Base-by-base conservation (phyloP, 495 filamentous ascomycete species). In the Neurospora sp. region DNA sequence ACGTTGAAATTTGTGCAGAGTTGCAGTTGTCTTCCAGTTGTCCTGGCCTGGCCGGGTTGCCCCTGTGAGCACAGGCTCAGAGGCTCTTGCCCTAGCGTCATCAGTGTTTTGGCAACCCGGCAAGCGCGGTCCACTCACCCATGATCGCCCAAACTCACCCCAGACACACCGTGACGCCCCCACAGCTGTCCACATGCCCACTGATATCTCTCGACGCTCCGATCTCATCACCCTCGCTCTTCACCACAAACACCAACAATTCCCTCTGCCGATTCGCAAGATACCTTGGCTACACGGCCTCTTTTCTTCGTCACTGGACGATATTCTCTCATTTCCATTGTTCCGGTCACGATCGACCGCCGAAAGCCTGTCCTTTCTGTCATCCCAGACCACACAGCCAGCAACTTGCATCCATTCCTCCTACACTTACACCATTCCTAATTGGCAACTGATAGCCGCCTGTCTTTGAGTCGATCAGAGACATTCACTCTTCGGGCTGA, bases 131-230 rank as follows among this genome's bases (percentile, higher is more conserved):
- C 68, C 27, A 61, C 53, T 35, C 73, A 75, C 78, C 78, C 78
- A 80, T 81, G 79, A 81, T 81, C 78, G 75, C 42, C 78, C 42
- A 31, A 71, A 71, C 48, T 71, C 70, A 71, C 44, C 75, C 73
- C 75, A 72, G 73, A 48, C 71, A 70, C 27, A 27, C 27, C 27
- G 27, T 27, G 27, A 27, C 37, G 22, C 45, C 40, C 42, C 72
- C 68, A 68, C 65, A 42, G 42, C 53, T 61, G 53, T 61, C 27
- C 53, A 61, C 53, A 61, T 61, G 53, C 9, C 53, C 53, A 61
- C 53, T 31, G 27, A 35, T 27, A 35, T 35, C 35, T 18, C 53
- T 61, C 53, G 10, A 31, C 53, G 53, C 53, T 61, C 53, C 53
- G 53, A 61, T 61, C 53, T 35, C 53, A 61, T 61, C 22, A 61